phyloP scores from a whole-genome alignment of 2,329 filamentous ascomycete species.

The Paraphaeosphaeria minitans region DNA sequence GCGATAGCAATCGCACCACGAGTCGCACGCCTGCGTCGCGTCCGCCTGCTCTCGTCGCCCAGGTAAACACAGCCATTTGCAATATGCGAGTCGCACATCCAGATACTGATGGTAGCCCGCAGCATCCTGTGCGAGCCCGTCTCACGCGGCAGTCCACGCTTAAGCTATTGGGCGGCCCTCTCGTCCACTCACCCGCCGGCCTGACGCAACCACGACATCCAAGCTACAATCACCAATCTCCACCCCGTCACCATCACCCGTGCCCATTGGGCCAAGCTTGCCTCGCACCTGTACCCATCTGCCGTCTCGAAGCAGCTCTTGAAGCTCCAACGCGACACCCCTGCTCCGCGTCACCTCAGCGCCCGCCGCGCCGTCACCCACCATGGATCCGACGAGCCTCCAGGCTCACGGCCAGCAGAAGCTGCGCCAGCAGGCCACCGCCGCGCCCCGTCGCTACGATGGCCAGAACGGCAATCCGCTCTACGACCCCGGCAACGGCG shows the following conservation, averaged over 20 bases:
- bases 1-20: conserved; percentile 19
- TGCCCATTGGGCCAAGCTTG: conserved; percentile 35
- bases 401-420: conserved; percentile 45
- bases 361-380: conserved; percentile 25
- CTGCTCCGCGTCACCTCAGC: conserved; percentile 42
- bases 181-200: conserved; percentile 41
- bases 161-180: conserved; percentile 25
- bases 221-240: conserved; percentile 36
- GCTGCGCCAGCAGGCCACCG: conserved; percentile 41
- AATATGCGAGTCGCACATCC: conserved; percentile 15
- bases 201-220: conserved; percentile 41
- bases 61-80: conserved; percentile 27
- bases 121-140: conserved; percentile 13
- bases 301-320: conserved; percentile 16
- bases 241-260: conserved; percentile 22
- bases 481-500: conserved; percentile 54
- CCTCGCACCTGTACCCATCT: conserved; percentile 27
- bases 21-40: conserved; percentile 12
- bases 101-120: conserved; percentile 21
- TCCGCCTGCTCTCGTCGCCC: conserved; percentile 9
- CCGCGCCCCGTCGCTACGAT: conserved; percentile 53
- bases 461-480: conserved; percentile 56
- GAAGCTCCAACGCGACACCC: conserved; percentile 26
- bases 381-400: conserved; percentile 47
- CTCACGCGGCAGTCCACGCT: conserved; percentile 28